Evolutionary conservation across 208 protist species (phyloP).

Genomic region (Trypanosoma lewisi): DNA sequence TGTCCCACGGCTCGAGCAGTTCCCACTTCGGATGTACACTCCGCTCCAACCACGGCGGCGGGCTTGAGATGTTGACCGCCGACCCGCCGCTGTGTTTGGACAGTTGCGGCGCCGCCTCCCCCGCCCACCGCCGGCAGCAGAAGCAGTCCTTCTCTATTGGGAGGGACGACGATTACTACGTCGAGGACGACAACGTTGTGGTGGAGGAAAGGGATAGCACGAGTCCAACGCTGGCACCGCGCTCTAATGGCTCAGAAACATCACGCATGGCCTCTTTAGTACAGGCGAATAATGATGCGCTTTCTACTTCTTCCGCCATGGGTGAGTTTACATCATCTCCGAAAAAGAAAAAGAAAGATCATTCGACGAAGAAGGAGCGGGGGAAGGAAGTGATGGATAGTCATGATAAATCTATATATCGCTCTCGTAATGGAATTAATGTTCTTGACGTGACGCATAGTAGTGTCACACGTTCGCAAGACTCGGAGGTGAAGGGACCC

Average conservation of each 20-base stretch:
- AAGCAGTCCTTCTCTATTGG: neutral
- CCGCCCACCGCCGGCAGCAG: neutral
- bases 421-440: neutral
- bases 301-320: neutral
- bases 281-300: neutral
- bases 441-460: constrained; percentile 8
- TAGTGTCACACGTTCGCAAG: constrained; percentile 15
- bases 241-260: neutral
- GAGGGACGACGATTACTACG: neutral
- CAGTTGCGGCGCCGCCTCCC: neutral
- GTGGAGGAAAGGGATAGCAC: constrained; percentile 2
- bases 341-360: neutral
- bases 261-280: neutral
- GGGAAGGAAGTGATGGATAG: neutral
- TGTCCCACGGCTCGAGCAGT: neutral
- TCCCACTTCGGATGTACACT: neutral
- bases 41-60: neutral
- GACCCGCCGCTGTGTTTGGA: constrained; percentile 13
- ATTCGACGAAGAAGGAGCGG: neutral
- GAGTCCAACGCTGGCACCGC: neutral
- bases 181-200: constrained; percentile 17
- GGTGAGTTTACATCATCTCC: constrained; percentile 4
- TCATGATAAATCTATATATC: neutral
- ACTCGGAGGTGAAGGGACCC: constrained; percentile 9
- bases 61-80: constrained; percentile 15